Evolutionary conservation across 2,329 filamentous ascomycete species (phyloP).

Genomic region (Scopulariopsis brevicaulis): DNA sequence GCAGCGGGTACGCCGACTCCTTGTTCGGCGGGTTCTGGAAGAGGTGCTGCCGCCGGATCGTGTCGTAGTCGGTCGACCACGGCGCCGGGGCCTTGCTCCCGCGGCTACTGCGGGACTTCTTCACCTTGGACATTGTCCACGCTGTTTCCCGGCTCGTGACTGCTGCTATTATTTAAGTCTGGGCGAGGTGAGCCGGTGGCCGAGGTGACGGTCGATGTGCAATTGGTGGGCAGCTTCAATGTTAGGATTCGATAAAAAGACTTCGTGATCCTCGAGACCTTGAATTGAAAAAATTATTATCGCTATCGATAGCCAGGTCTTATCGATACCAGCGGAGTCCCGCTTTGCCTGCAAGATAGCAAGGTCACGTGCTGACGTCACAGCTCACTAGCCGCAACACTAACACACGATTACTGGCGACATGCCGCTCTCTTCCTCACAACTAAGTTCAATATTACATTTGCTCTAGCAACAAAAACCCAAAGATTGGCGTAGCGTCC

Average conservation of each 20-base stretch:
- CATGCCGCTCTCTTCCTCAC: neutral
- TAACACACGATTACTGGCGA: neutral
- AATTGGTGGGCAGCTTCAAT: neutral
- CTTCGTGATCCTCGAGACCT: neutral
- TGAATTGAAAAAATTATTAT: conserved; percentile 3
- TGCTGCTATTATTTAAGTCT: neutral
- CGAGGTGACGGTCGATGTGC: neutral
- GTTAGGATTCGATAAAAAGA: neutral
- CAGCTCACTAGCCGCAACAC: neutral
- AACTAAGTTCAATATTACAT: neutral
- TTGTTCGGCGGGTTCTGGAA: conserved; percentile 85
- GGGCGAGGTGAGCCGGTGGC: neutral
- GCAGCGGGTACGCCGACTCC: conserved; percentile 74
- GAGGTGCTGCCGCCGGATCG: conserved; percentile 72
- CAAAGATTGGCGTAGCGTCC: neutral
- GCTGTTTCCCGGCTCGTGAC: neutral
- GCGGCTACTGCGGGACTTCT: neutral
- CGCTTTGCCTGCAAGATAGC: neutral
- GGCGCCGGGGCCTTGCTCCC: neutral
- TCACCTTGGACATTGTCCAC: neutral
- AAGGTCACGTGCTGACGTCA: neutral
- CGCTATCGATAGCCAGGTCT: conserved; percentile 3
- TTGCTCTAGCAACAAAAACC: neutral
- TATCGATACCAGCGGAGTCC: neutral
- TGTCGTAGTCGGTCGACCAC: conserved; percentile 52